A percentile compares a stretch with the other conserved stretches of the same genome.
These are phyloP conservation scores for Schwanniomyces vanrijiae DNA, from an alignment of 805 yeast genomes.

Conservation along the genomic window DNA sequence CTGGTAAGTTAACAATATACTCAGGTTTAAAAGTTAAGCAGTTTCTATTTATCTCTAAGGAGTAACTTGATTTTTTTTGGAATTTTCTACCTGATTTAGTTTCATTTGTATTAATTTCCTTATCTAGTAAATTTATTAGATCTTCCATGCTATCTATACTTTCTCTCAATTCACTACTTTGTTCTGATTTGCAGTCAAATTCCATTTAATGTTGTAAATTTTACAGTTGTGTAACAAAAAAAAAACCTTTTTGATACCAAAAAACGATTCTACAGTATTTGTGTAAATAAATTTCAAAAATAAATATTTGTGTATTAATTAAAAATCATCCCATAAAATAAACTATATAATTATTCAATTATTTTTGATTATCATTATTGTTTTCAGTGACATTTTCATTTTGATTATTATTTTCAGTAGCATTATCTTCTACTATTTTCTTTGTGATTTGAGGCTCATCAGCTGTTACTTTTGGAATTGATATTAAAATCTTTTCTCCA, in stretches of 20 bases:
- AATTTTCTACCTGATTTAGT: no score
- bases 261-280: background rate
- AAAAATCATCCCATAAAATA: background rate
- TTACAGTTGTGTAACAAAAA: no score
- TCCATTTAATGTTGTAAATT: background rate
- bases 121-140: background rate
- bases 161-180: background rate
- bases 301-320: background rate
- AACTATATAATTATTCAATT: background rate
- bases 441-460: conserved; percentile 1
- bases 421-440: background rate
- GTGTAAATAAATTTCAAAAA: background rate
- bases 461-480: conserved; percentile 16
- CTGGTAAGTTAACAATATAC: background rate
- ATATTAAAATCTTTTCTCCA: conserved; percentile 17
- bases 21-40: background rate
- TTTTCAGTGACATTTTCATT: background rate
- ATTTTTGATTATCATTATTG: background rate
- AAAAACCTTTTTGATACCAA: no score
- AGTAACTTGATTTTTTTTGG: background rate
- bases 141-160: background rate
- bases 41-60: background rate
- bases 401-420: background rate
- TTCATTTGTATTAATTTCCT: background rate
- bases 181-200: background rate